Percentiles rank a stretch among this genome's conserved stretches.
Evolutionary conservation across 2,329 filamentous ascomycete genomes (phyloP).

Genomic region (Fusarium sp.): DNA sequence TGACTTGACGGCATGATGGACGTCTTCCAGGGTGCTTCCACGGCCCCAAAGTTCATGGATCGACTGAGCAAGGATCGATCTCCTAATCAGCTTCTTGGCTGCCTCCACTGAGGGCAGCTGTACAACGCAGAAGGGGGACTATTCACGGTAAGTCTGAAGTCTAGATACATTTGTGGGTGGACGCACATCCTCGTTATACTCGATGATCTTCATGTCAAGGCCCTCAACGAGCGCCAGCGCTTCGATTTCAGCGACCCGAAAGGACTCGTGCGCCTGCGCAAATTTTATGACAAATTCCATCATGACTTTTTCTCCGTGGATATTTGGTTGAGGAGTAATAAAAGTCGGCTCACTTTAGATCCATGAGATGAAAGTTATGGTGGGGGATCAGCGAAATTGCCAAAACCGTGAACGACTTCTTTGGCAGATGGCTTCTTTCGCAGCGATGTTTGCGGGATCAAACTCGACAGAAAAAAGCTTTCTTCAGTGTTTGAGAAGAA

Average conservation of each 20-base stretch:
- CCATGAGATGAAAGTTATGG: conserved; percentile 13
- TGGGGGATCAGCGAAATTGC: conserved; percentile 18
- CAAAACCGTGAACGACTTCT: not conserved
- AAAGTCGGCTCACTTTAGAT: conserved; percentile 5
- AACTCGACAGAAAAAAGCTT: not conserved
- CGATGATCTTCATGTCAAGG: conserved; percentile 74
- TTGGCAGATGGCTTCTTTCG: not conserved
- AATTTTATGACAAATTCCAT: conserved; percentile 90
- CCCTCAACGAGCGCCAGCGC: conserved; percentile 75
- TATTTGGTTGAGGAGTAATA: not conserved
- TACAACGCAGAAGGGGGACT: conserved; percentile 90
- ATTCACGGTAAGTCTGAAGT: conserved; percentile 34
- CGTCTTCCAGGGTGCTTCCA: conserved; percentile 68
- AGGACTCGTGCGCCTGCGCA: conserved; percentile 88
- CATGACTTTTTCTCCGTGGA: conserved; percentile 4
- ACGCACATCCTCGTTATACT: conserved; percentile 76
- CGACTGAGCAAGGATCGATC: conserved; percentile 81
- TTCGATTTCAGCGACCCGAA: conserved; percentile 82
- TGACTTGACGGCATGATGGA: conserved; percentile 70
- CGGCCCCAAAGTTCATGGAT: conserved; percentile 91
- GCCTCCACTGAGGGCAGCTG: conserved; percentile 69
- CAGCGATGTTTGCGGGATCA: not conserved
- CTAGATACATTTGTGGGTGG: conserved; percentile 12
- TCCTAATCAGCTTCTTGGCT: conserved; percentile 71
- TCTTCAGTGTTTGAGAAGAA: not conserved